phyloP scores from a whole-genome alignment of 2,329 filamentous ascomycete species.

The Diplodia intermedia region DNA sequence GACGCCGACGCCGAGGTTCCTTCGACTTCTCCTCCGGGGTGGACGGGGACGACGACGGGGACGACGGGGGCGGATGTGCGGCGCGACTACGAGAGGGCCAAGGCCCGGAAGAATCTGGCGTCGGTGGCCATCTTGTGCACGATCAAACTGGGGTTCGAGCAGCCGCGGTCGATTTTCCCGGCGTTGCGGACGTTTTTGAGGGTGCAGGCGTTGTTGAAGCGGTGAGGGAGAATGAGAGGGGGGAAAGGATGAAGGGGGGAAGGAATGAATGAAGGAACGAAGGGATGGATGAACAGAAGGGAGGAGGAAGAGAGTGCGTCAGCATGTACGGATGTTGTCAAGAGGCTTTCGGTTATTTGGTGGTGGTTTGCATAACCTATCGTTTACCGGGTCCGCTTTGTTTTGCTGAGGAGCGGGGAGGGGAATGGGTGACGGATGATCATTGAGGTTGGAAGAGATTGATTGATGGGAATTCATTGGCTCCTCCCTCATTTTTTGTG shows the following conservation, averaged over 20 bases:
- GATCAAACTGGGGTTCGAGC: slow-evolving; percentile 26
- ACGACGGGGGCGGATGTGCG: background rate
- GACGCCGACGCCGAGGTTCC: background rate
- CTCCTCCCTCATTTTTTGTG: too few species aligned
- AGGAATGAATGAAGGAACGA: background rate
- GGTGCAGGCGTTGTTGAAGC: slow-evolving; percentile 26
- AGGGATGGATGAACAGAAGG: background rate
- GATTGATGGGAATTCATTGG: too few species aligned
- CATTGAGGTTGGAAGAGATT: too few species aligned
- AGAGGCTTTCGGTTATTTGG: too few species aligned
- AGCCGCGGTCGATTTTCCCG: slow-evolving; percentile 6
- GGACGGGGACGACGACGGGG: background rate
- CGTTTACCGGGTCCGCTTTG: too few species aligned
- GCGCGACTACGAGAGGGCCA: slow-evolving; percentile 22
- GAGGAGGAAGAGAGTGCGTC: background rate
- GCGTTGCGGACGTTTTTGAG: slow-evolving; percentile 25
- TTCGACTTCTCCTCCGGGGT: background rate
- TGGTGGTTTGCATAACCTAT: too few species aligned
- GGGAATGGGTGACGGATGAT: too few species aligned
- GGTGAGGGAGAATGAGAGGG: background rate
- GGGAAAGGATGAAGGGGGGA: background rate
- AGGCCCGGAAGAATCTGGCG: slow-evolving; percentile 26
- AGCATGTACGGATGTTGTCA: background rate
- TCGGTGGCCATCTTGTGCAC: slow-evolving; percentile 12
- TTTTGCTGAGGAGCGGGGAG: too few species aligned